Conservation (phyloP, 306 rosid species). For the Ochetophila trinervis region DNA sequence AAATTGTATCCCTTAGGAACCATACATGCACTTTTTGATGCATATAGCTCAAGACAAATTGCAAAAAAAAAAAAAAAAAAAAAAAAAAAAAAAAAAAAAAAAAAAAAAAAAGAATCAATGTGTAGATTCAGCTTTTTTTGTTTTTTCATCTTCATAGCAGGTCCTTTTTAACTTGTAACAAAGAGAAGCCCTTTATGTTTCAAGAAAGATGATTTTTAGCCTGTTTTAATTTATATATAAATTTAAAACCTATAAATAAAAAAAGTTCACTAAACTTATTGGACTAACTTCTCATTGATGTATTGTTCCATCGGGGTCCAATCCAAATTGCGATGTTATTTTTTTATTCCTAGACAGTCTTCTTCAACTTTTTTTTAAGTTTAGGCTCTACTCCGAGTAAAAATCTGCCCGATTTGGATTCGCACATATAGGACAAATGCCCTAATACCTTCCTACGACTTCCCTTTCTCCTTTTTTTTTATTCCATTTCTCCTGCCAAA, state of each 20-base stretch:
- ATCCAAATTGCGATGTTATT: background rate
- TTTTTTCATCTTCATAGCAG: background rate
- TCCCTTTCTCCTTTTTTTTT: too few species aligned
- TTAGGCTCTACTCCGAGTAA: constrained; percentile 2
- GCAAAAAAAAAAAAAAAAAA: background rate
- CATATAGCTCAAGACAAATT: background rate
- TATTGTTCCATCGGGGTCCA: background rate
- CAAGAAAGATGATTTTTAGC: background rate
- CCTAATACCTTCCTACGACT: background rate
- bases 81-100: too few species aligned
- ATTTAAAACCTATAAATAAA: too few species aligned
- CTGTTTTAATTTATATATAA: background rate
- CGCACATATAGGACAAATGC: background rate
- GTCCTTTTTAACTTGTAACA: background rate
- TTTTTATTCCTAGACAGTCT: background rate
- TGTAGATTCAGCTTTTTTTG: background rate
- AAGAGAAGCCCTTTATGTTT: background rate
- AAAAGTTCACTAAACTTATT: background rate
- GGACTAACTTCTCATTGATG: background rate
- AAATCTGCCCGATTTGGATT: constrained; percentile 1
- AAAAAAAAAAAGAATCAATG: background rate
- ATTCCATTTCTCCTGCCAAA: background rate
- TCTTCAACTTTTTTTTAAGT: background rate
- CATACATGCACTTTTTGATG: background rate
- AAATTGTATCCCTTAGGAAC: background rate